These are phyloP conservation scores for Populus ilicifolia DNA, from an alignment of 345 rosid species.

Conservation along the genomic window DNA sequence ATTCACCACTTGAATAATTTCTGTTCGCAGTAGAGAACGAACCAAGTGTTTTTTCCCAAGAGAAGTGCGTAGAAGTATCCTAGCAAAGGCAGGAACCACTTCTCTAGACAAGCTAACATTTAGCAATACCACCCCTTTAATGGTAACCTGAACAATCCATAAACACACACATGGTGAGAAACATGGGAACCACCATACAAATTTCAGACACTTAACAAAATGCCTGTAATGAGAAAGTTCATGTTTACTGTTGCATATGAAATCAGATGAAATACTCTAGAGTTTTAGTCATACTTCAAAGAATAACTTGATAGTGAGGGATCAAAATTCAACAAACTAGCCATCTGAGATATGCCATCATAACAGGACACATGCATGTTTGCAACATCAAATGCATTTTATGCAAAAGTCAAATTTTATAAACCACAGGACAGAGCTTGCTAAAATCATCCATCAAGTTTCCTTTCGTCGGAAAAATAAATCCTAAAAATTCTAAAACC, in stretches of 20 bases:
- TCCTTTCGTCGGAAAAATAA: not conserved
- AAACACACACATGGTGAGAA: not conserved
- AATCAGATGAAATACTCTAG: not conserved
- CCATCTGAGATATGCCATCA: not conserved
- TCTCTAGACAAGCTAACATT: slow-evolving; percentile 85
- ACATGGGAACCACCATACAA: not conserved
- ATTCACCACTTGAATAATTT: slow-evolving; percentile 88
- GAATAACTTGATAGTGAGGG: not conserved
- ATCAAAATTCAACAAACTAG: not conserved
- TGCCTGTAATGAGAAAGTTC: not conserved
- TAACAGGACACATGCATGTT: not conserved
- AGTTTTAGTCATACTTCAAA: not conserved
- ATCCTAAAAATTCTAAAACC: not conserved
- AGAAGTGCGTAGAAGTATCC: slow-evolving; percentile 79
- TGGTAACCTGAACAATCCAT: slow-evolving; percentile 39
- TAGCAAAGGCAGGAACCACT: slow-evolving; percentile 87
- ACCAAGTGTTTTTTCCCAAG: slow-evolving; percentile 96
- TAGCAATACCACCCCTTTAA: slow-evolving; percentile 68
- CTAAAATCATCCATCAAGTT: not conserved
- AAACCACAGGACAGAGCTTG: not conserved
- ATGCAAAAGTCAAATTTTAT: not conserved
- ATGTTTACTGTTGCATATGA: not conserved
- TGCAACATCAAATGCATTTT: not conserved
- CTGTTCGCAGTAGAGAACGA: slow-evolving; percentile 77
- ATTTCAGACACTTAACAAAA: not conserved